These are phyloP conservation scores for Didymella pomorum DNA, from an alignment of 2,329 filamentous ascomycete species.

Conservation along the genomic window DNA sequence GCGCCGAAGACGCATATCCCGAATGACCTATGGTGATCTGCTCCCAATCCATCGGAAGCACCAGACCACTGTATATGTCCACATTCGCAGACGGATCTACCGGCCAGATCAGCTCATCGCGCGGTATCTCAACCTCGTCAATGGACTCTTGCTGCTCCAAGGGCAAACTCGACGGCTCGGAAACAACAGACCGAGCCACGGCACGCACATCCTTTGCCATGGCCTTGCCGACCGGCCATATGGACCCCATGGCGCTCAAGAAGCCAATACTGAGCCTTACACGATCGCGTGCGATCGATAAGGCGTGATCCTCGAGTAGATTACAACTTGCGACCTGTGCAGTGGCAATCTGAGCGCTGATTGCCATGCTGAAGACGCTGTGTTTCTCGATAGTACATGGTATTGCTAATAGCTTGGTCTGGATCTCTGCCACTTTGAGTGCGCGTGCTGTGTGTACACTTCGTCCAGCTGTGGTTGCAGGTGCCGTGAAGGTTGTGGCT, in stretches of 20 bases:
- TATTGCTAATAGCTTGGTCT: conserved; percentile 77
- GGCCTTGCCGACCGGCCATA: conserved; percentile 74
- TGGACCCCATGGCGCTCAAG: conserved; percentile 69
- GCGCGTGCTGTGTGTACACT: conserved; percentile 77
- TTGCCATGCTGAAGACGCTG: conserved; percentile 52
- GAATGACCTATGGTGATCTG: not conserved
- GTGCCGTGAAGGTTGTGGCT: conserved; percentile 67
- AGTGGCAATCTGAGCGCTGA: conserved; percentile 38
- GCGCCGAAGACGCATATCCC: conserved; percentile 10
- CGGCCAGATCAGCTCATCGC: conserved; percentile 43
- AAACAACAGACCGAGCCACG: conserved; percentile 73
- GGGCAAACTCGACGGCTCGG: conserved; percentile 20
- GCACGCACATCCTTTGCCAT: conserved; percentile 77
- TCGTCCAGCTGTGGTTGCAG: conserved; percentile 51
- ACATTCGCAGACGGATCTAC: conserved; percentile 40
- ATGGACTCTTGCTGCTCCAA: conserved; percentile 22
- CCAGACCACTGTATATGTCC: conserved; percentile 45
- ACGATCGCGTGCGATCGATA: conserved; percentile 73
- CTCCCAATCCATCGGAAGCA: conserved; percentile 36
- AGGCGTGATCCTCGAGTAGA: conserved; percentile 59
- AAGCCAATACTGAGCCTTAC: conserved; percentile 81
- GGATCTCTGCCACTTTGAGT: conserved; percentile 76
- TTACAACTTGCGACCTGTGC: conserved; percentile 69
- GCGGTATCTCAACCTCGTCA: conserved; percentile 37
- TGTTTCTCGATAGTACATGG: conserved; percentile 76